These are phyloP conservation scores for Phyllosticta citriasiana DNA, from an alignment of 2,329 filamentous ascomycete genomes.

Conservation along the genomic window DNA sequence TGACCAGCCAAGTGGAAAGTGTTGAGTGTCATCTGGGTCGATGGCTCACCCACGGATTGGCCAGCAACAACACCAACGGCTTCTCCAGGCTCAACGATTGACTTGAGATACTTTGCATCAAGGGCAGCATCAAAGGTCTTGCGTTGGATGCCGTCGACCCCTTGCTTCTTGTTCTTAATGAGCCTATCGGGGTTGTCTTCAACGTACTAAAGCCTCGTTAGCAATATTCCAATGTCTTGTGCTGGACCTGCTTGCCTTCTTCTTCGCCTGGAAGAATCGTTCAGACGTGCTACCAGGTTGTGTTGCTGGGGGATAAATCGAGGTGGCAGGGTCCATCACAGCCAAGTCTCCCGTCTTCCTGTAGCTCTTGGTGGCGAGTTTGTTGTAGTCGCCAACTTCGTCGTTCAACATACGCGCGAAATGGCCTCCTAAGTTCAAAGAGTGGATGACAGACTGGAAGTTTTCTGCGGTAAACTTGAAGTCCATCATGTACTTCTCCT, in stretches of 20 bases:
- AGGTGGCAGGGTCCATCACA: conserved; percentile 64
- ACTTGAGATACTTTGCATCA: conserved; percentile 85
- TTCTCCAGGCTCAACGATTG: conserved; percentile 87
- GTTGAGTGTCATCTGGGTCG: conserved; percentile 98
- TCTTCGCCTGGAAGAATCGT: conserved; percentile 63
- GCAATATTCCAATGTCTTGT: neutral
- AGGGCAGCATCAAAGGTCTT: conserved; percentile 77
- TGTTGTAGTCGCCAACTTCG: conserved; percentile 52
- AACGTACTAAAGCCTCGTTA: conserved; percentile 48
- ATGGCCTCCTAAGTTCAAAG: conserved; percentile 56
- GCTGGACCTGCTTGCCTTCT: conserved; percentile 35
- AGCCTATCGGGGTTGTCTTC: conserved; percentile 60
- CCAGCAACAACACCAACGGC: conserved; percentile 94
- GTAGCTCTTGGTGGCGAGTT: conserved; percentile 65
- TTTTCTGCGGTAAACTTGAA: conserved; percentile 89
- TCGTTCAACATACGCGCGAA: conserved; percentile 52
- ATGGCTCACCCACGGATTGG: conserved; percentile 93
- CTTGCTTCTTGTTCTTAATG: conserved; percentile 50
- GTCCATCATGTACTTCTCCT: conserved; percentile 82
- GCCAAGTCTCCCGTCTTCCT: conserved; percentile 60
- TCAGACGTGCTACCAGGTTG: conserved; percentile 84
- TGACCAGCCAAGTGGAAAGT: conserved; percentile 99
- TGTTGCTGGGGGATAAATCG: conserved; percentile 63
- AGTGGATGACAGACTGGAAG: conserved; percentile 66
- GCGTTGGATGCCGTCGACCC: conserved; percentile 44